These are phyloP conservation scores for Cladochytrium replicatum DNA, from an alignment of 192 early-diverging fungal species.

Conservation along the genomic window DNA sequence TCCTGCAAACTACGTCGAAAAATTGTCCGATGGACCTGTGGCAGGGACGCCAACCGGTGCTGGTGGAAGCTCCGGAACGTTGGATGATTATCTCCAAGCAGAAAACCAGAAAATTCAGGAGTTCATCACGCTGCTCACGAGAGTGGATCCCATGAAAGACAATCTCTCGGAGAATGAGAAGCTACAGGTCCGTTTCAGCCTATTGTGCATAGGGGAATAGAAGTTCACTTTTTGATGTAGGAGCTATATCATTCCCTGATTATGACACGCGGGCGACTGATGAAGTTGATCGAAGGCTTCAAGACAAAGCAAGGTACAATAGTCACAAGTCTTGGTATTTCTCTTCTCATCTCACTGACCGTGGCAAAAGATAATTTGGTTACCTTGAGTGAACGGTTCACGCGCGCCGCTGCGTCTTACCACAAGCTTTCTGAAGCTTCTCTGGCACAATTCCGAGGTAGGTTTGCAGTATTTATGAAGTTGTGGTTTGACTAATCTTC, in stretches of 20 bases:
- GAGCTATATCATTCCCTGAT: too few relatives aligned
- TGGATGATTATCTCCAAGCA: too few relatives aligned
- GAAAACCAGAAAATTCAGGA: conserved; percentile 71
- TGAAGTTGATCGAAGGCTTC: conserved; percentile 76
- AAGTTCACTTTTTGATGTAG: conserved; percentile 4
- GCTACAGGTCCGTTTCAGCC: conserved; percentile 44
- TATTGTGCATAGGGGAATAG: neutral
- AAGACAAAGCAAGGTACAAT: conserved; percentile 53
- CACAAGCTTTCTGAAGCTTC: conserved; percentile 60
- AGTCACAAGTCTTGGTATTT: neutral
- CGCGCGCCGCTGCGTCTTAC: conserved; percentile 59
- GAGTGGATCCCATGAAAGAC: conserved; percentile 69
- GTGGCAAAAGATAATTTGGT: conserved; percentile 62
- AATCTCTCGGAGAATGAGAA: conserved; percentile 82
- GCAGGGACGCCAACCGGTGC: conserved; percentile 2
- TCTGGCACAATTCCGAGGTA: conserved; percentile 40
- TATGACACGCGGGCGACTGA: conserved; percentile 70
- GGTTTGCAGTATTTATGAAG: neutral
- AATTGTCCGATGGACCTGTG: conserved; percentile 6
- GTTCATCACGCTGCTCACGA: conserved; percentile 62
- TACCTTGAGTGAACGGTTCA: conserved; percentile 61
- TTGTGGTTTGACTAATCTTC: neutral
- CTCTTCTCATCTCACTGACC: too few relatives aligned
- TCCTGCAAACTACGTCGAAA: conserved; percentile 91
- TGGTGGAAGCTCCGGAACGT: conserved; percentile 6